phyloP scores from a whole-genome alignment of 306 rosid species.

The Fragaria ananassa region DNA sequence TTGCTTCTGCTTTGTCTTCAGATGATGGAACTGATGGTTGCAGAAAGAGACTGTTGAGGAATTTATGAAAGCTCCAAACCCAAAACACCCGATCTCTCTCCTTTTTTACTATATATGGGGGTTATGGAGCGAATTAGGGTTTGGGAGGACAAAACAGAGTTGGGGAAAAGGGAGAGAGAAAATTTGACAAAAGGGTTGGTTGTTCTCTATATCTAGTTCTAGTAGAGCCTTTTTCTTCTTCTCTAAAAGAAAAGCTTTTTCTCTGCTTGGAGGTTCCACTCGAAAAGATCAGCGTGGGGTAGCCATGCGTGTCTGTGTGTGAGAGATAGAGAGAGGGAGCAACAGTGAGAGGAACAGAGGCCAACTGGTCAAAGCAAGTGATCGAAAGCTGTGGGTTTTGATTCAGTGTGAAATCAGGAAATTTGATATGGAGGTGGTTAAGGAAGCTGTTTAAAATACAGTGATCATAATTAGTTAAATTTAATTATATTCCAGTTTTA shows the following conservation, averaged over 20 bases:
- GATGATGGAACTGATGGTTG: conserved; percentile 34
- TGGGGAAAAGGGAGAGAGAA: not conserved
- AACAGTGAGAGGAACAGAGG: conserved; percentile 11
- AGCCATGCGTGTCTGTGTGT: conserved; percentile 28
- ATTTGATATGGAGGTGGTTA: conserved; percentile 14
- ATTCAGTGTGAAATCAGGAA: conserved; percentile 38
- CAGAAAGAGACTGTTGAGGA: conserved; percentile 15
- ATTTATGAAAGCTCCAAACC: conserved; percentile 17
- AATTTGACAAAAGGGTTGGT: not conserved
- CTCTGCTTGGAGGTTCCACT: conserved; percentile 38
- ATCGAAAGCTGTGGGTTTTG: conserved; percentile 39
- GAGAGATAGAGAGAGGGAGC: conserved; percentile 8
- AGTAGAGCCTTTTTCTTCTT: not conserved
- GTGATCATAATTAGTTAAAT: not conserved
- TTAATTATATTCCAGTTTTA: not conserved
- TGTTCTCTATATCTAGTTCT: not conserved
- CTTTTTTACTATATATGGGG: conserved; percentile 17
- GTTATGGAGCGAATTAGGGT: conserved; percentile 38
- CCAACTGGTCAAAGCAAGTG: conserved; percentile 47
- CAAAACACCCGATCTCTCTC: not conserved
- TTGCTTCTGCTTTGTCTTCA: conserved; percentile 43
- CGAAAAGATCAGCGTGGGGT: conserved; percentile 59
- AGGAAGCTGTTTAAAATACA: not conserved
- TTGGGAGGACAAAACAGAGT: conserved; percentile 11
- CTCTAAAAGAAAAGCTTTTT: conserved; percentile 43